phyloP scores from a whole-genome alignment of 2,329 filamentous ascomycete species.

The Cladophialophora exuberans region DNA sequence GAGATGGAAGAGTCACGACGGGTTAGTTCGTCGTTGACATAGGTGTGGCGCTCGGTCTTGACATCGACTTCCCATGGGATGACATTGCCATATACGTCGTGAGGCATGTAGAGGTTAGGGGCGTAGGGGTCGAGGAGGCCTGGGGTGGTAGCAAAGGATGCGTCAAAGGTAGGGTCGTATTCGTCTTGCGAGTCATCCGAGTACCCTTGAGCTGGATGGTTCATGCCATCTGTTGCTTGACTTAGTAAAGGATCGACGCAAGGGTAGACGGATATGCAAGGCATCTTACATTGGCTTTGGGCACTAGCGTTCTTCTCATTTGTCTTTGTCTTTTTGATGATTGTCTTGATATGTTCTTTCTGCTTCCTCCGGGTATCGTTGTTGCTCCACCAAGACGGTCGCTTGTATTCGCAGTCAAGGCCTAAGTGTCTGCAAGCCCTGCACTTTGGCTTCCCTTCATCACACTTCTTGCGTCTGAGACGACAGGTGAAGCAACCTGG shows the following conservation, averaged over 20 bases:
- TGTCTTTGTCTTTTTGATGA: slow-evolving; percentile 96
- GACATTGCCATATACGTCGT: slow-evolving; percentile 57
- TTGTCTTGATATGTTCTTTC: slow-evolving; percentile 95
- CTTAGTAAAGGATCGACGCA: slow-evolving; percentile 5
- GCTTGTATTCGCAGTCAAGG: slow-evolving; percentile 91
- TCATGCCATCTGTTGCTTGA: slow-evolving; percentile 17
- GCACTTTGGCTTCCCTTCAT: slow-evolving; percentile 67
- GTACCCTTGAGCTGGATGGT: slow-evolving; percentile 57
- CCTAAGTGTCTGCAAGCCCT: slow-evolving; percentile 72
- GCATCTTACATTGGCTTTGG: slow-evolving; percentile 38
- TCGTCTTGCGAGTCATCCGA: slow-evolving; percentile 82
- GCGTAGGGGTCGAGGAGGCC: slow-evolving; percentile 45
- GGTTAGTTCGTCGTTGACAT: slow-evolving; percentile 85
- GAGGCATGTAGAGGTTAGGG: slow-evolving; percentile 56
- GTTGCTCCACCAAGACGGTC: slow-evolving; percentile 97
- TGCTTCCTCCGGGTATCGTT: slow-evolving; percentile 80
- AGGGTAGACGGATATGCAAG: not conserved
- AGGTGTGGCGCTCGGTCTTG: slow-evolving; percentile 93
- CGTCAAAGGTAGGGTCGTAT: slow-evolving; percentile 67
- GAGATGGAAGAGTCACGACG: slow-evolving; percentile 85
- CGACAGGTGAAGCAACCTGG: slow-evolving; percentile 70
- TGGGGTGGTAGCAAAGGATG: slow-evolving; percentile 58
- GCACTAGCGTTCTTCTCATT: slow-evolving; percentile 74
- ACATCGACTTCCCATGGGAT: slow-evolving; percentile 90
- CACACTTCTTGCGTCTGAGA: slow-evolving; percentile 70